phyloP scores from a whole-genome alignment of 2,329 filamentous ascomycete species.

The Neoascochyta sp. region DNA sequence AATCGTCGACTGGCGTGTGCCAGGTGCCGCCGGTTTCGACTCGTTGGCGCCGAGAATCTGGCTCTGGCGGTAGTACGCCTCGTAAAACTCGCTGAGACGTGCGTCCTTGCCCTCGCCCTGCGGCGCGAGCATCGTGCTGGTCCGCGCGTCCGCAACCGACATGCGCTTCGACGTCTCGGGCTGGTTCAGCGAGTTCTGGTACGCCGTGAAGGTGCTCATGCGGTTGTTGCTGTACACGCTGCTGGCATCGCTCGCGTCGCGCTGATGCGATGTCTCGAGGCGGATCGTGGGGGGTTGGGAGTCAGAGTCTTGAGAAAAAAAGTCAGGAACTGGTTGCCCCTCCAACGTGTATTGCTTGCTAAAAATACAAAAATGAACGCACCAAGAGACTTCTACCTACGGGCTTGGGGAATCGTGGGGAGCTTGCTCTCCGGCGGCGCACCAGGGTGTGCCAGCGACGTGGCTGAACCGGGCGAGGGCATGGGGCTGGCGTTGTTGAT shows the following conservation, averaged over 20 bases:
- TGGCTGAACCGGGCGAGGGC: constrained; percentile 18
- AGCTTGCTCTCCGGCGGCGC: constrained; percentile 22
- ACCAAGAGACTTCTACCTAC: constrained; percentile 32
- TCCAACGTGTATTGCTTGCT: constrained; percentile 22
- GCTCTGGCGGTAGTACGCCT: constrained; percentile 35
- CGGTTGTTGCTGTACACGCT: constrained; percentile 33
- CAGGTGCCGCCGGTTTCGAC: constrained; percentile 7
- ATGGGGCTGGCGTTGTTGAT: constrained; percentile 15
- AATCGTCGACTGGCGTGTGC: constrained; percentile 26
- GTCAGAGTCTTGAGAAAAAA: constrained; percentile 18
- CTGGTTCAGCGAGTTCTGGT: constrained; percentile 10
- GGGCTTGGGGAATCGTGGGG: constrained; percentile 27
- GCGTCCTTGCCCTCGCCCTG: constrained; percentile 15
- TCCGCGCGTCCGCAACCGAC: constrained; percentile 16
- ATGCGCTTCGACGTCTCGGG: constrained; percentile 15
- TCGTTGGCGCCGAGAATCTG: constrained; percentile 9
- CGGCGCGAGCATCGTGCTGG: constrained; percentile 15
- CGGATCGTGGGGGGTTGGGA: constrained; percentile 1
- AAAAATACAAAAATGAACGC: constrained; percentile 24
- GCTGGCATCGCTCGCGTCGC: constrained; percentile 31
- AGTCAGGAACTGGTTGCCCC: constrained; percentile 23
- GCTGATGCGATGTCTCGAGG: constrained; percentile 20
- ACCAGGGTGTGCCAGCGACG: constrained; percentile 23
- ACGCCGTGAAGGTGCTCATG: constrained; percentile 18
- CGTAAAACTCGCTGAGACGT: constrained; percentile 40